phyloP scores from a whole-genome alignment of 1,284 basidiomycete genomes.

The Cryptococcus amylolentus region DNA sequence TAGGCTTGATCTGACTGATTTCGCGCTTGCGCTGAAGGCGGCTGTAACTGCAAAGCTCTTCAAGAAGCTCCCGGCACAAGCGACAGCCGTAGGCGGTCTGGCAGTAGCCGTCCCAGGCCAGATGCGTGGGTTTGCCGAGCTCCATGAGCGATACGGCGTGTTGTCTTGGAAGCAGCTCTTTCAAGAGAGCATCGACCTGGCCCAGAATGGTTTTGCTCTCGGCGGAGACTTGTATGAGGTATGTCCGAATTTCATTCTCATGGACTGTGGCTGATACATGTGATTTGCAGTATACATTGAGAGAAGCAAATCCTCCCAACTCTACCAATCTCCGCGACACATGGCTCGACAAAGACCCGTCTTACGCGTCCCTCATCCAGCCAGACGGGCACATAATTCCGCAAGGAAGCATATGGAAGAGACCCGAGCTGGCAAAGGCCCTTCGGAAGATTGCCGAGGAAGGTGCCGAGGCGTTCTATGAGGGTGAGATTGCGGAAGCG shows the following conservation, averaged over 20 bases:
- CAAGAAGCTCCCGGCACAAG: constrained; percentile 9
- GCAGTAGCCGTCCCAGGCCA: constrained; percentile 40
- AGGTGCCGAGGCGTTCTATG: constrained; percentile 37
- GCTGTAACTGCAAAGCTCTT: constrained; percentile 20
- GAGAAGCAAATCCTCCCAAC: constrained; percentile 14
- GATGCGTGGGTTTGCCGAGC: constrained; percentile 24
- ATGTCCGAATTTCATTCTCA: constrained; percentile 2
- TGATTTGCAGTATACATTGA: background rate
- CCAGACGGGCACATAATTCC: constrained; percentile 27
- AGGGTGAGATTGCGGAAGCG: constrained; percentile 31
- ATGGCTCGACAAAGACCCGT: constrained; percentile 16
- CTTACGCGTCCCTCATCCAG: constrained; percentile 16
- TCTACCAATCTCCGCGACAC: constrained; percentile 13
- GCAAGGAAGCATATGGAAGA: constrained; percentile 19
- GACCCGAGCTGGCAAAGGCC: constrained; percentile 35
- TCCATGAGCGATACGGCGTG: constrained; percentile 28
- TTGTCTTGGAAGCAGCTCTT: constrained; percentile 28
- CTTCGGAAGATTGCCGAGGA: constrained; percentile 32
- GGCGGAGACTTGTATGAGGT: constrained; percentile 30
- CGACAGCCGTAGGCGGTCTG: constrained; percentile 22
- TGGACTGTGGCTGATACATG: background rate
- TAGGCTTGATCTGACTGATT: background rate
- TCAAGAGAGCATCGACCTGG: constrained; percentile 19
- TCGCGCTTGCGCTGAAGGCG: constrained; percentile 6
- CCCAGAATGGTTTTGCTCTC: constrained; percentile 62